Percentiles rank a stretch among this genome's conserved stretches.
Evolutionary conservation across 1,284 basidiomycete species (phyloP).

Genomic region (Apiotrichum mycotoxinovorans): DNA sequence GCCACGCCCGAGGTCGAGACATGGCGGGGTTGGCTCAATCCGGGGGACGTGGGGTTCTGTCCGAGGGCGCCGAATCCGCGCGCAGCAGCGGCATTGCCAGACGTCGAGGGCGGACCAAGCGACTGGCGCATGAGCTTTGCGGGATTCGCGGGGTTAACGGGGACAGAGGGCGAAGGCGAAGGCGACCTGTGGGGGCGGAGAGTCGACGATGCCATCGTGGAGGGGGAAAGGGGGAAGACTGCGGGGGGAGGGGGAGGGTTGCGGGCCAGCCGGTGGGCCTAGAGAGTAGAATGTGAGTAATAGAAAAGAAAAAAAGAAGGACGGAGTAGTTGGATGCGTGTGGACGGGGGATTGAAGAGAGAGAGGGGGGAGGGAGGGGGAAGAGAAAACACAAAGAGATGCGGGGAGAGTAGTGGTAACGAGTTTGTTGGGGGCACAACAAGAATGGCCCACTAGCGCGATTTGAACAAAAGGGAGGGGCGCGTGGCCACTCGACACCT

Average conservation of each 20-base stretch:
- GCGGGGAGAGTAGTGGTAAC: neutral
- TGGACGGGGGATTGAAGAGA: neutral
- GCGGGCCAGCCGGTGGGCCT: constrained; percentile 16
- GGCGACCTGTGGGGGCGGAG: constrained; percentile 48
- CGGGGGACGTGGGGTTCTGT: constrained; percentile 21
- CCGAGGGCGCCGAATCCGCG: constrained; percentile 42
- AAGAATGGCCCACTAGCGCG: too few relatives aligned
- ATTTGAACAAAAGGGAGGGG: too few relatives aligned
- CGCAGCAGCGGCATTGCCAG: constrained; percentile 22
- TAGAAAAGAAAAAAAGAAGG: neutral
- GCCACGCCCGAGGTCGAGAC: constrained; percentile 40
- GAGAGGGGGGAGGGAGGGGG: neutral
- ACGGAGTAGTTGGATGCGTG: neutral
- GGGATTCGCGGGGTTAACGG: constrained; percentile 35
- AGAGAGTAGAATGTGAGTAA: neutral
- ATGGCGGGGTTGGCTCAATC: constrained; percentile 37
- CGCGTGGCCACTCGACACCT: too few relatives aligned
- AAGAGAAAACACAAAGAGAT: neutral
- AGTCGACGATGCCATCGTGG: constrained; percentile 41
- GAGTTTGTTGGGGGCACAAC: neutral
- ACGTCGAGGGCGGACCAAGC: constrained; percentile 43
- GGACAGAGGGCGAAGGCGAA: constrained; percentile 40
- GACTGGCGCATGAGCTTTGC: constrained; percentile 48
- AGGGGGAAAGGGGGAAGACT: neutral
- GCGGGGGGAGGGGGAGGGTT: neutral